Evolutionary conservation across 78 protist species (phyloP).

Genomic region (Dictyostelium purpureum): DNA sequence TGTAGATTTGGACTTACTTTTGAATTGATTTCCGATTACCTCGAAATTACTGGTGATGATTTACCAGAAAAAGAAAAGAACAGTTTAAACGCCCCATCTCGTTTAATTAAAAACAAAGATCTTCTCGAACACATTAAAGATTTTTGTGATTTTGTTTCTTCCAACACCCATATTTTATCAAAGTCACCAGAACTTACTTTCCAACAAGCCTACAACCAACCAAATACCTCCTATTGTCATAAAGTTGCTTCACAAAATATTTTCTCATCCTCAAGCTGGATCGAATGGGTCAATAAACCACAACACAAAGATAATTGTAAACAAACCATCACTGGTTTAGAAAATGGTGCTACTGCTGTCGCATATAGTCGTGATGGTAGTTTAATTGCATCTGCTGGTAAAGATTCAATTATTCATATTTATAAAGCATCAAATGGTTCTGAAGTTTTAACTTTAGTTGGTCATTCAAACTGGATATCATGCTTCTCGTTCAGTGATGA

Average conservation of each 20-base stretch:
- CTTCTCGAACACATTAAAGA: slow-evolving; percentile 13
- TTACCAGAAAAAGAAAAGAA: background rate
- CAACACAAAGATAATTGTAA: slow-evolving; percentile 32
- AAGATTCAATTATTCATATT: slow-evolving; percentile 58
- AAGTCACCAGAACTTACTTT: slow-evolving; percentile 61
- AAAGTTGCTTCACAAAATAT: slow-evolving; percentile 9
- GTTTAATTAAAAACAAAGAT: slow-evolving; percentile 29
- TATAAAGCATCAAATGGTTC: slow-evolving; percentile 55
- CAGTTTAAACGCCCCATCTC: background rate
- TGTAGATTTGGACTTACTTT: slow-evolving; percentile 57
- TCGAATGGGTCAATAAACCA: slow-evolving; percentile 81
- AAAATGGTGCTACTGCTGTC: slow-evolving; percentile 50
- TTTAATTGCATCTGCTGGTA: slow-evolving; percentile 45
- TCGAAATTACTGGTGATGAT: slow-evolving; percentile 31
- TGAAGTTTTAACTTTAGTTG: slow-evolving; percentile 36
- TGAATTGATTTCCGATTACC: slow-evolving; percentile 76
- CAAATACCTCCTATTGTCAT: slow-evolving; percentile 20
- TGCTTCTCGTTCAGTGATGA: slow-evolving; percentile 67
- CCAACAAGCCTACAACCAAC: slow-evolving; percentile 86
- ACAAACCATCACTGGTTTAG: slow-evolving; percentile 69
- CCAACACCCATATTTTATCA: slow-evolving; percentile 45
- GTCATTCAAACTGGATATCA: slow-evolving; percentile 76
- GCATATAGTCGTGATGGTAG: slow-evolving; percentile 56
- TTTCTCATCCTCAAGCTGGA: slow-evolving; percentile 21
- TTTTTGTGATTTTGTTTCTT: slow-evolving; percentile 49